Evolutionary conservation across 495 filamentous ascomycete genomes (phyloP).

Genomic region (Beverwykella pulmonaria): DNA sequence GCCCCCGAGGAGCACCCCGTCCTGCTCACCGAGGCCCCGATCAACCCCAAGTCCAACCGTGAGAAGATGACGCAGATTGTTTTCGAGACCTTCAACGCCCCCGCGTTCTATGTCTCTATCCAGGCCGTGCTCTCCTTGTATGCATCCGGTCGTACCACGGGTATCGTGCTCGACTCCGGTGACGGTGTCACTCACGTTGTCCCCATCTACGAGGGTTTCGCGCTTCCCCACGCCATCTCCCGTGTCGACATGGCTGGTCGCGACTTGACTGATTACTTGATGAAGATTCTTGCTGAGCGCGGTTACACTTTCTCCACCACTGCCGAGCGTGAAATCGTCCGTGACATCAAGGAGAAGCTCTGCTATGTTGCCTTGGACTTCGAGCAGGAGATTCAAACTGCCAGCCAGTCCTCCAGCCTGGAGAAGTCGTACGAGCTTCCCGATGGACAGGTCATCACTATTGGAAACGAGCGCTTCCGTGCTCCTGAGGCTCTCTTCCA

Average conservation of each 20-base stretch:
- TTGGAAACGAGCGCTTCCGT: conserved; percentile 99
- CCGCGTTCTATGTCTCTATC: conserved; percentile 99
- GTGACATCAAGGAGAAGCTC: conserved; percentile 99
- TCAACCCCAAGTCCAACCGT: conserved; percentile 99
- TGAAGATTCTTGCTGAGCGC: conserved; percentile 99
- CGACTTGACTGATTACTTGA: conserved; percentile 99
- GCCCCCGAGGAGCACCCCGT: conserved; percentile 99
- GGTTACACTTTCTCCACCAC: conserved; percentile 99
- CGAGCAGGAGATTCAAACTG: conserved; percentile 99
- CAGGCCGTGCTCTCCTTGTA: conserved; percentile 99
- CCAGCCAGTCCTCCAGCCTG: conserved; percentile 93
- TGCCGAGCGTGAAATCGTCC: conserved; percentile 99
- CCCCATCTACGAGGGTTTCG: conserved; percentile 99
- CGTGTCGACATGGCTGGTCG: conserved; percentile 99
- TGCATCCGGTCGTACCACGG: conserved; percentile 99
- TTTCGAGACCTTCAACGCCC: conserved; percentile 99
- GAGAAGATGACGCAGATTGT: conserved; percentile 99
- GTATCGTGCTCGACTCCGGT: conserved; percentile 99
- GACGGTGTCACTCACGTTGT: conserved; percentile 99
- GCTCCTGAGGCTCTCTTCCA: conserved; percentile 99
- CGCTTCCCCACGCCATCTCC: conserved; percentile 97
- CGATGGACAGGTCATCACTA: conserved; percentile 99
- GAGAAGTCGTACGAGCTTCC: conserved; percentile 99
- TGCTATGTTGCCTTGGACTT: conserved; percentile 99
- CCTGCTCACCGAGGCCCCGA: conserved; percentile 96